phyloP scores from a whole-genome alignment of 345 rosid genomes.

The Eucalyptus coolabah region DNA sequence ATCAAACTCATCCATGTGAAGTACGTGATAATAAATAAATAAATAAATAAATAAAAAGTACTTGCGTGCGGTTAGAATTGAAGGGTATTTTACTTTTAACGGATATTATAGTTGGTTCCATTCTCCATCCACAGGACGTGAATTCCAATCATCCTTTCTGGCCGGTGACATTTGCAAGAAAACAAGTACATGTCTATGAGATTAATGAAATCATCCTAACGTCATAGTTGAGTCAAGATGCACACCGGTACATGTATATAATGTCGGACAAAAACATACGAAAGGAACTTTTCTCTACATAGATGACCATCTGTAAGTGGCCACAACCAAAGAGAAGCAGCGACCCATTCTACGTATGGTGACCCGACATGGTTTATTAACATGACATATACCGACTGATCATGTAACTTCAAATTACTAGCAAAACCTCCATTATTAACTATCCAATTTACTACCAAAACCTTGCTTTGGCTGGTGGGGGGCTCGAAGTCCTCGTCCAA shows the following conservation, averaged over 20 bases:
- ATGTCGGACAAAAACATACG: neutral
- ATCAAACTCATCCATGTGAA: neutral
- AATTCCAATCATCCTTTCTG: neutral
- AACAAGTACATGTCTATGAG: neutral
- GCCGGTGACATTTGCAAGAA: neutral
- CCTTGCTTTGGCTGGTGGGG: too few species aligned
- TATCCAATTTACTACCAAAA: too few species aligned
- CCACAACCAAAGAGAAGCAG: neutral
- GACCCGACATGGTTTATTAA: neutral
- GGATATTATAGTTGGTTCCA: neutral
- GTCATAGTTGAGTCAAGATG: neutral
- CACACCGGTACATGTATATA: neutral
- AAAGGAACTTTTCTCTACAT: neutral
- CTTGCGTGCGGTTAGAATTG: neutral
- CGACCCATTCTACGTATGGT: neutral
- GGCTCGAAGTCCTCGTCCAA: too few species aligned
- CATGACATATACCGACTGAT: too few species aligned
- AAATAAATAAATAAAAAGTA: neutral
- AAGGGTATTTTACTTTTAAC: neutral
- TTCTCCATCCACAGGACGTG: neutral
- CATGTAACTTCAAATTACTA: neutral
- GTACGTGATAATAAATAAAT: too few species aligned
- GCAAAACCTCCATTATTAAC: neutral
- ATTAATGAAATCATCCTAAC: neutral
- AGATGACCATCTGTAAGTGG: neutral